These are phyloP conservation scores for Amniculicola lignicola DNA, from an alignment of 495 filamentous ascomycete genomes.

Conservation along the genomic window DNA sequence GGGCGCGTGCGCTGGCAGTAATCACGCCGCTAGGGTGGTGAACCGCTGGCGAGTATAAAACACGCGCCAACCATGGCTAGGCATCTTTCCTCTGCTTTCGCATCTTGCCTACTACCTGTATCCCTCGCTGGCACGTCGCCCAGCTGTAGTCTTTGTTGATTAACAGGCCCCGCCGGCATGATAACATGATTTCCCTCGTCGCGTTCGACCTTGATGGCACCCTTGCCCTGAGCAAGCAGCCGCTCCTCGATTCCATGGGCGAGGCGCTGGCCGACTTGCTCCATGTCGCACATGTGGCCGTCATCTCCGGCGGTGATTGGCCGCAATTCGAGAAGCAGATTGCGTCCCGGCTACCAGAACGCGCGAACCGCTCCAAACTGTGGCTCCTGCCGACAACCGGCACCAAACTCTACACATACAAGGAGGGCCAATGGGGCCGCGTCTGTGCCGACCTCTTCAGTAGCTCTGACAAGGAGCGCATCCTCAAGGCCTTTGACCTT, in stretches of 20 bases:
- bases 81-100: no score
- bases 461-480: conserved; percentile 15
- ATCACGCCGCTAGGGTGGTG: conserved; percentile 1
- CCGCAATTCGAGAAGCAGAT: conserved; percentile 25
- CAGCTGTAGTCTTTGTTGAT: background rate
- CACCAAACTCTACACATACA: conserved; percentile 33
- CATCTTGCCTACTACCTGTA: no score
- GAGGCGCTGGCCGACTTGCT: conserved; percentile 19
- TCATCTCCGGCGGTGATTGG: conserved; percentile 19
- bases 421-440: conserved; percentile 15
- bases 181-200: conserved; percentile 14
- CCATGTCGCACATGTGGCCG: conserved; percentile 6
- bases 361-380: conserved; percentile 30
- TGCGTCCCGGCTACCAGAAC: conserved; percentile 25
- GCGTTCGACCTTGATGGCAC: conserved; percentile 26
- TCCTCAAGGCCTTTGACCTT: conserved; percentile 26
- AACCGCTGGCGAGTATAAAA: conserved; percentile 1
- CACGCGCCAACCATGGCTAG: background rate
- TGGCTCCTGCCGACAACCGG: conserved; percentile 36
- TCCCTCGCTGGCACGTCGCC: no score
- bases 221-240: conserved; percentile 21
- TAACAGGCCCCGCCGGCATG: background rate
- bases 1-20: no score
- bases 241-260: conserved; percentile 12
- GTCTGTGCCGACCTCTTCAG: conserved; percentile 33